Evolutionary conservation across 352 stramenopile species (phyloP).

Genomic region (Bremia lactucae): DNA sequence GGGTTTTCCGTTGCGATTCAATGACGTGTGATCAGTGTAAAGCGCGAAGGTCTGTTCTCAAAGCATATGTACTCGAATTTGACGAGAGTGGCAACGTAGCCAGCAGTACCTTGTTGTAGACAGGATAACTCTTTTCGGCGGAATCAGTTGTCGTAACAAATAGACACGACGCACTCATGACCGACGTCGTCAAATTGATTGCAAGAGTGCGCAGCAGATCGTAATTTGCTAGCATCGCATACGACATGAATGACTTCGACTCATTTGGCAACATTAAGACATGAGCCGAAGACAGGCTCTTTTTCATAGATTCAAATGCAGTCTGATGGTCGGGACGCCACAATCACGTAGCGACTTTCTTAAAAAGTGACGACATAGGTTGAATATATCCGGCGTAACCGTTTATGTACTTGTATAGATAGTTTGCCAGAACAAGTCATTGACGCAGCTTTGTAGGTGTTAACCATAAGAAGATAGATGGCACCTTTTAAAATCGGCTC

Average conservation of each 20-base stretch:
- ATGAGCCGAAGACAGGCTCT: neutral
- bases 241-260: neutral
- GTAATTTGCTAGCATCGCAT: no score
- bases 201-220: neutral
- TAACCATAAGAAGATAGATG: neutral
- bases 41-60: neutral
- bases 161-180: neutral
- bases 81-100: neutral
- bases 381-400: neutral
- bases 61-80: neutral
- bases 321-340: neutral
- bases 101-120: neutral
- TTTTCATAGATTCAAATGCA: neutral
- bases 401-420: neutral
- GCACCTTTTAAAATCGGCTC: neutral
- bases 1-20: neutral
- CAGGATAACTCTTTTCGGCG: neutral
- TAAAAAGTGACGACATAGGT: neutral
- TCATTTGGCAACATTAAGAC: neutral
- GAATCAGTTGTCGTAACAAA: neutral
- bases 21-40: neutral
- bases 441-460: neutral
- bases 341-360: neutral
- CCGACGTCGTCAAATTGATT: neutral
- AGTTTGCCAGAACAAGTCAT: neutral